A percentile compares a stretch with the other conserved stretches of the same genome.
These are phyloP conservation scores for Petunia axillaris DNA, from an alignment of 257 asterid species.

Conservation along the genomic window DNA sequence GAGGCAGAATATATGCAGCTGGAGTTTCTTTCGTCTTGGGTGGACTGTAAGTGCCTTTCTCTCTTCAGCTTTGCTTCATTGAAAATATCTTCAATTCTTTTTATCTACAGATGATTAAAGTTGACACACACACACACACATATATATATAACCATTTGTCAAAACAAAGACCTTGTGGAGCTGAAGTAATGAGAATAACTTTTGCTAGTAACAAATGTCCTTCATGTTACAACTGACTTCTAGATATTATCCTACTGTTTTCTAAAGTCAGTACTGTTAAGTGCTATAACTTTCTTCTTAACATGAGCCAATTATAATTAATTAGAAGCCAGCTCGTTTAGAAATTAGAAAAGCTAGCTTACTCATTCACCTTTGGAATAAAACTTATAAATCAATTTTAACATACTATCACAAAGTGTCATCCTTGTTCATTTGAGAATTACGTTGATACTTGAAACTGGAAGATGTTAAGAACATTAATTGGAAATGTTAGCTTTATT, in stretches of 20 bases:
- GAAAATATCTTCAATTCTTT: too few species aligned
- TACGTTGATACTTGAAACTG: not conserved
- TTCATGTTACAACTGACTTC: not conserved
- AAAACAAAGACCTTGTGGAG: too few species aligned
- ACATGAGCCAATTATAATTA: not conserved
- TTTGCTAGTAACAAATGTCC: not conserved
- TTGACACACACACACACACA: too few species aligned
- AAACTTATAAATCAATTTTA: too few species aligned
- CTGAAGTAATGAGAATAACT: too few species aligned
- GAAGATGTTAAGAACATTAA: not conserved
- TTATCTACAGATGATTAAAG: too few species aligned
- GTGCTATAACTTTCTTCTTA: not conserved
- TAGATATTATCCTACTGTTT: not conserved
- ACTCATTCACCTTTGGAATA: too few species aligned
- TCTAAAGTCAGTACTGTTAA: not conserved
- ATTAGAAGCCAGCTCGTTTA: not conserved
- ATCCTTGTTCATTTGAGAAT: not conserved
- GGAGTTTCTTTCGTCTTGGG: conserved; percentile 80
- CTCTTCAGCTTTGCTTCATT: too few species aligned
- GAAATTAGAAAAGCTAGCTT: too few species aligned
- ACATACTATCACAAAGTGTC: not conserved
- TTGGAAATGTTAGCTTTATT: too few species aligned
- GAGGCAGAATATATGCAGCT: conserved; percentile 80
- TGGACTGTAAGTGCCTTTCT: conserved; percentile 63
- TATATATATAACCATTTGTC: too few species aligned